Conservation (phyloP, 352 stramenopile species). For the Globisporangium paroecandrum region DNA sequence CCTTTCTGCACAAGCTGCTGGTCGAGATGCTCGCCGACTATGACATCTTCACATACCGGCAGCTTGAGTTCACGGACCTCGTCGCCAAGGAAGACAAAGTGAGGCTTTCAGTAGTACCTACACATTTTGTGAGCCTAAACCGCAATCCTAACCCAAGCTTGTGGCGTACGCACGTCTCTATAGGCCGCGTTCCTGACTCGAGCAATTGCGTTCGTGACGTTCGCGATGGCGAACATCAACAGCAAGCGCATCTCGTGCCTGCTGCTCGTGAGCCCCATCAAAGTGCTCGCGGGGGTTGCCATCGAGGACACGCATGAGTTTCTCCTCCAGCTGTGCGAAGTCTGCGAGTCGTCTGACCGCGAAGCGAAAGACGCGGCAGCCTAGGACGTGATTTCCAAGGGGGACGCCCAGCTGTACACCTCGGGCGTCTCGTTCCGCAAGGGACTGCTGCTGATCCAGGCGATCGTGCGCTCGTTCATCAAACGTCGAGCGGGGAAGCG, state of each 20-base stretch:
- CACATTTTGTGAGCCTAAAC: too few species aligned
- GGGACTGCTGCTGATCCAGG: conserved; percentile 65
- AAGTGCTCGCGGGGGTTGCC: conserved; percentile 66
- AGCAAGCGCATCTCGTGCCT: conserved; percentile 58
- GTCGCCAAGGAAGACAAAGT: conserved; percentile 71
- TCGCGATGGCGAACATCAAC: conserved; percentile 40
- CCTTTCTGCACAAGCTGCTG: conserved; percentile 79
- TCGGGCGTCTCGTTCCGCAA: conserved; percentile 68
- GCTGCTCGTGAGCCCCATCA: conserved; percentile 79
- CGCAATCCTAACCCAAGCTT: too few species aligned
- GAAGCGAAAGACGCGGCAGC: conserved; percentile 53
- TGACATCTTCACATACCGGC: conserved; percentile 62
- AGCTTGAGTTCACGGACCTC: conserved; percentile 60
- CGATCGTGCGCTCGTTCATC: conserved; percentile 69
- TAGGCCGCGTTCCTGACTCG: conserved; percentile 71
- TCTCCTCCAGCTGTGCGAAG: conserved; percentile 62
- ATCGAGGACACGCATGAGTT: conserved; percentile 75
- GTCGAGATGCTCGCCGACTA: conserved; percentile 58
- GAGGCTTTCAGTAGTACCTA: too few species aligned
- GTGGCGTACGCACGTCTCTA: too few species aligned
- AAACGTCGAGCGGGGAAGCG: conserved; percentile 36
- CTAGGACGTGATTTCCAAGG: conserved; percentile 55
- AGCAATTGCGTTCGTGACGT: conserved; percentile 71
- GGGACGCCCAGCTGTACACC: conserved; percentile 68
- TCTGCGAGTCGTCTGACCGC: conserved; percentile 44